Evolutionary conservation across 768 basidiomycete species (phyloP), one percentile per base, ranked within the genome.

Genomic region (Kwoniella europaea): DNA sequence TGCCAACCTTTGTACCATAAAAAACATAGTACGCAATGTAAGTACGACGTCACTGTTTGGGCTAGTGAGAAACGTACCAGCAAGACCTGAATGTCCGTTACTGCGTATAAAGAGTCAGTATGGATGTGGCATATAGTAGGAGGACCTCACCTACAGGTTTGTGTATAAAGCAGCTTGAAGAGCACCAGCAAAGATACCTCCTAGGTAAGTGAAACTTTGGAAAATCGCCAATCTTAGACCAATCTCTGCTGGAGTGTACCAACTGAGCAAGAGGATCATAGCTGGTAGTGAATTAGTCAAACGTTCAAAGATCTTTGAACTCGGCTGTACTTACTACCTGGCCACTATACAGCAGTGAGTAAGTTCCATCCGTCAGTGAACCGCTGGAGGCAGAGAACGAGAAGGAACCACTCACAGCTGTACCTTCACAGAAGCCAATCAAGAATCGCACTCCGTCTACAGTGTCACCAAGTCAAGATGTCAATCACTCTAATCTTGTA

Each of bases 91-190:
- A 1, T 79, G 81, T 13, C 83, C 84, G 55, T 86, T 85, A 52
- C 46, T 50, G 18, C 16, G 3, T 13, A 13, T 15, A 15, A 18
- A 50, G 18, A 50, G 46, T 50, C 4, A 50, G 46, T 18, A 50
- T n/a, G n/a, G n/a, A n/a, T n/a, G n/a, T n/a, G n/a, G n/a, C n/a
- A n/a, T n/a, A n/a, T n/a, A n/a, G n/a, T 18, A 15, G 46, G 46
- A 18, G 13, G 46, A 2, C 4, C 13, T 16, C 13, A 50, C 46
- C 6, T 50, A 50, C 24, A 86, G 73, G 9, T 82, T 82, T 18
- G 79, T 84, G 64, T 86, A 86, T 0, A 85, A 83, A 6, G 76
- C 79, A 4, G 86, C 84, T 70, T 86, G 86, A 16, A 86, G 75
- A 43, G 85, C 85, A 2, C 86, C 86, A 60, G 82, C 83, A 22